Percentiles rank a stretch among this genome's conserved stretches.
These are phyloP conservation scores for Fusarium virguliforme DNA, from an alignment of 2,329 filamentous ascomycete genomes.

Conservation along the genomic window DNA sequence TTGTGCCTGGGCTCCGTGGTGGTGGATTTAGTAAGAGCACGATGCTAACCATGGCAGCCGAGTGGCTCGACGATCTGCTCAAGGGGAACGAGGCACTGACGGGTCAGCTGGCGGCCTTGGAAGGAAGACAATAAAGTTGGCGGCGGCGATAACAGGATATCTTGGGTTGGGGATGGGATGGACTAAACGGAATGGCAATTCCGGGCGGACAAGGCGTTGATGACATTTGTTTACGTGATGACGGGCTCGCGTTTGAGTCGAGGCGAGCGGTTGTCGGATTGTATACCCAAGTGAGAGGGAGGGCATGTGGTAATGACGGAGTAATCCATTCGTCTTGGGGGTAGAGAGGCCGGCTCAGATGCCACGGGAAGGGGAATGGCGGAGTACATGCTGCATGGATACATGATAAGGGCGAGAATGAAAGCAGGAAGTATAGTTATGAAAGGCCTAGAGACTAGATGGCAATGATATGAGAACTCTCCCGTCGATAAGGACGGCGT, in stretches of 20 bases:
- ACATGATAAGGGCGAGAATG: constrained; percentile 46
- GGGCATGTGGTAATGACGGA: constrained; percentile 40
- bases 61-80: constrained; percentile 83
- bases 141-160: constrained; percentile 32
- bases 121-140: constrained; percentile 48
- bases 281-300: constrained; percentile 41
- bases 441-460: constrained; percentile 27
- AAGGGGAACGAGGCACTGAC: constrained; percentile 76
- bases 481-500: not conserved
- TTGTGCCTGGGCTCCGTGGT: constrained; percentile 82
- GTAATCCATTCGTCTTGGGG: constrained; percentile 18
- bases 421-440: constrained; percentile 22
- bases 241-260: constrained; percentile 26
- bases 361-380: constrained; percentile 1
- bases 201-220: constrained; percentile 46
- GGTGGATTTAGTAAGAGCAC: constrained; percentile 88
- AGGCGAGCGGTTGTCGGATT: constrained; percentile 28
- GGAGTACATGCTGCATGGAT: constrained; percentile 1
- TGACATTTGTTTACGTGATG: constrained; percentile 25
- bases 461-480: constrained; percentile 7
- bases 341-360: constrained; percentile 34
- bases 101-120: constrained; percentile 64
- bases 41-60: constrained; percentile 81
- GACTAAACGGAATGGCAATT: constrained; percentile 24
- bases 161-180: constrained; percentile 22